Evolutionary conservation across 176 grass and related monocot species (phyloP), one percentile per base, ranked within the genome.

Genomic region (Bothriochloa decipiens): DNA sequence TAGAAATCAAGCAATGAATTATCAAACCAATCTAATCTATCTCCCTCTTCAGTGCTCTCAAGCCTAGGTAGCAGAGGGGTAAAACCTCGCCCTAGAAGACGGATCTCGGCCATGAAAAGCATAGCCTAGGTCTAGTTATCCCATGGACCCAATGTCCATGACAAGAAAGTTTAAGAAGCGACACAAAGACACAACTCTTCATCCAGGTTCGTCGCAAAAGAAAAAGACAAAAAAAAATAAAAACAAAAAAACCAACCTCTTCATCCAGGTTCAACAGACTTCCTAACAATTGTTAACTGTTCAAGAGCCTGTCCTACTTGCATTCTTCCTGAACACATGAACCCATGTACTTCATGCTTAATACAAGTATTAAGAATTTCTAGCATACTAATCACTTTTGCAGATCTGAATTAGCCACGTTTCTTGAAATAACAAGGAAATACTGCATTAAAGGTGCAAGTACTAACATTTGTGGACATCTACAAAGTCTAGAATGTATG

Each of bases 231-330:
- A n/a, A n/a, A n/a, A n/a, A n/a, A n/a, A n/a, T n/a, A n/a, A n/a
- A n/a, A n/a, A n/a, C n/a, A n/a, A n/a, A n/a, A n/a, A n/a, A n/a
- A n/a, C n/a, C n/a, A n/a, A n/a, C n/a, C 11, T 43, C 71, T 68
- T 43, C 32, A 25, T 76, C 71, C 17, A 76, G 20, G 63, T 64
- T 64, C 52, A 79, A 75, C 52, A 80, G 47, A 37, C 27, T 90
- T 73, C 26, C n/a, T 63, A 79, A 80, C 36, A 58, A 68, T 74
- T 43, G 74, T 37, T 58, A 78, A 46, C 22, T 12, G 32, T 43
- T 72, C 41, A 50, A 55, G 25, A 43, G 4, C 53, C 62, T 85
- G 36, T 52, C 28, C 29, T 64, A 83, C 11, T n/a, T n/a, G n/a
- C n/a, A n/a, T n/a, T 42, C 1, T 61, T 83, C 74, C 27, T 18